phyloP scores from a whole-genome alignment of 768 basidiomycete genomes.

The Leccinum olivaceopallidum region DNA sequence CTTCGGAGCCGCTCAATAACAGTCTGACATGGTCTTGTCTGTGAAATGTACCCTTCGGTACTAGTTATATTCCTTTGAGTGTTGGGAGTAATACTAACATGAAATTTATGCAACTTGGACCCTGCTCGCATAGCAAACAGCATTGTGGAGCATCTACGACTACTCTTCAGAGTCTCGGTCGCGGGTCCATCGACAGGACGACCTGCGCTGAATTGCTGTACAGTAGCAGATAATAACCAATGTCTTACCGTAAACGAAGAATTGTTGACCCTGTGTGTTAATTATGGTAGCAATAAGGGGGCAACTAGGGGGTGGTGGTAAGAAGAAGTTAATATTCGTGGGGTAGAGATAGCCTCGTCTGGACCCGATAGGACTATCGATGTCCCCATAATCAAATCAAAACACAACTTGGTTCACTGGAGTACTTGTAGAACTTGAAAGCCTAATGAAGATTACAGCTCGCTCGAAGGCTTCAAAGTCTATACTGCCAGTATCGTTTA shows the following conservation, averaged over 20 bases:
- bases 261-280: not conserved
- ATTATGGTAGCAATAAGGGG: not conserved
- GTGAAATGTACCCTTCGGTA: not conserved
- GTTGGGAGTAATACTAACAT: no score
- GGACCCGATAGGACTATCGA: not conserved
- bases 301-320: not conserved
- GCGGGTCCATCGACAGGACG: not conserved
- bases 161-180: not conserved
- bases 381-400: not conserved
- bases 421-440: not conserved
- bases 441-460: not conserved
- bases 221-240: not conserved
- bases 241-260: not conserved
- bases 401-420: not conserved
- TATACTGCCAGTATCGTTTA: not conserved
- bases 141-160: not conserved
- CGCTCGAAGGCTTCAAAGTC: not conserved
- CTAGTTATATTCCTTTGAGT: no score
- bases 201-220: not conserved
- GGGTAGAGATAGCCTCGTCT: not conserved
- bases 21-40: not conserved
- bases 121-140: not conserved
- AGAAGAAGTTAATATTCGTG: not conserved
- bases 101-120: not conserved
- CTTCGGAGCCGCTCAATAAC: not conserved